phyloP scores from a whole-genome alignment of 495 filamentous ascomycete genomes.

The Venustampulla echinocandica region DNA sequence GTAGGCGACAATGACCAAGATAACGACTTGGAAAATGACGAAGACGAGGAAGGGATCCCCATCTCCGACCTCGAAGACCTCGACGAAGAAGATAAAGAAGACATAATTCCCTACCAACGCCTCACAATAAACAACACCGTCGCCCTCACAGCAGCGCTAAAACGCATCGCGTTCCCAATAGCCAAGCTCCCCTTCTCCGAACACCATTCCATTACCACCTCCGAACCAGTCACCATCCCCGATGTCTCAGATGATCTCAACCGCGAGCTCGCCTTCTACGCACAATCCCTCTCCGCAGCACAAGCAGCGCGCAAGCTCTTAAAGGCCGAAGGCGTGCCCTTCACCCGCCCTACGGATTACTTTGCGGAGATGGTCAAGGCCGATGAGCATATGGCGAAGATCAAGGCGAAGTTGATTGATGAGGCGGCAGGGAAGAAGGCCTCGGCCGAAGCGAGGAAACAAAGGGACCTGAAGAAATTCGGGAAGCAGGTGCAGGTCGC shows the following conservation, averaged over 20 bases:
- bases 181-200: constrained; percentile 43
- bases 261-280: constrained; percentile 90
- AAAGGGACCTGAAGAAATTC: constrained; percentile 96
- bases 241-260: constrained; percentile 80
- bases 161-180: constrained; percentile 64
- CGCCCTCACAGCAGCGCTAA: constrained; percentile 67
- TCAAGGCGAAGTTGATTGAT: constrained; percentile 88
- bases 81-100: constrained; percentile 71
- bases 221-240: constrained; percentile 38
- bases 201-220: constrained; percentile 47
- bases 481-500: constrained; percentile 97
- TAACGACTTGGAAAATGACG: constrained; percentile 36
- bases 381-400: constrained; percentile 95
- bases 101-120: constrained; percentile 79
- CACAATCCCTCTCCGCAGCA: constrained; percentile 75
- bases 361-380: constrained; percentile 98
- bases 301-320: constrained; percentile 60
- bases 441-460: constrained; percentile 78
- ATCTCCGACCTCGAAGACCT: constrained; percentile 75
- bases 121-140: constrained; percentile 95
- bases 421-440: constrained; percentile 91
- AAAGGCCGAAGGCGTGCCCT: constrained; percentile 72
- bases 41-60: constrained; percentile 66
- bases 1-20: constrained; percentile 35
- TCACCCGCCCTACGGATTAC: constrained; percentile 85